Evolutionary conservation across 805 yeast species (phyloP), one percentile per base, ranked within the genome.

Genomic region (Debaryomyces castellii): DNA sequence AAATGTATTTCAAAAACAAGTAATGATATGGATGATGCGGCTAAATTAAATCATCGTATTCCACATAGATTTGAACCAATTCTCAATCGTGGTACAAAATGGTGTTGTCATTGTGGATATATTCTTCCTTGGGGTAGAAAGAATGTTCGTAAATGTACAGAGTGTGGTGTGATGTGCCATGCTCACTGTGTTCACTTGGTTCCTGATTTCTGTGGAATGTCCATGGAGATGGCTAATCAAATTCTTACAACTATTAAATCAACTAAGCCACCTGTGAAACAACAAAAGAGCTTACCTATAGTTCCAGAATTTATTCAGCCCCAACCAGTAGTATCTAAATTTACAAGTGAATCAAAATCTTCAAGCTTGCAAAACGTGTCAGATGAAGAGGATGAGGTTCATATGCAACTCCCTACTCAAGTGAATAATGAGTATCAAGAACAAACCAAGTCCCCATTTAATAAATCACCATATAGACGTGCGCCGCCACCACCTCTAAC

Each of bases 101-200:
- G 99, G 99, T 94, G 99, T 70, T 94, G 98, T 57, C 99, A 94
- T 64, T 94, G 99, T 77, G 99, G 99, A 50, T 89, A 89, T 62
- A 83, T 94, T 43, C 75, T 94, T 51, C 98, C 99, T 14, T 85
- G 97, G 86, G 96, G 98, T 43, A 82, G 85, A 59, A 90, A 89
- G 65, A 90, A 88, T 56, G 95, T 91, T 9, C 78, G 97, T 42
- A 94, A 89, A 64, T 92, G 99, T 76, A 73, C 86, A 4, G 94
- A 87, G 54, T 94, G 99, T 81, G 96, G 96, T 24, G 82, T 90
- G 17, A 89, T 92, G 85, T 92, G 96, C 58, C 99, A 94, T 62
- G 80, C 94, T 3, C 82, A 83, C 38, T 94, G 99, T 71, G 85
- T 92, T 10, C 97, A 90, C 59, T 74, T 91, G 57, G 98, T 94